Base-by-base conservation (phyloP, 768 basidiomycete genomes). In the Tulasnella calospora region DNA sequence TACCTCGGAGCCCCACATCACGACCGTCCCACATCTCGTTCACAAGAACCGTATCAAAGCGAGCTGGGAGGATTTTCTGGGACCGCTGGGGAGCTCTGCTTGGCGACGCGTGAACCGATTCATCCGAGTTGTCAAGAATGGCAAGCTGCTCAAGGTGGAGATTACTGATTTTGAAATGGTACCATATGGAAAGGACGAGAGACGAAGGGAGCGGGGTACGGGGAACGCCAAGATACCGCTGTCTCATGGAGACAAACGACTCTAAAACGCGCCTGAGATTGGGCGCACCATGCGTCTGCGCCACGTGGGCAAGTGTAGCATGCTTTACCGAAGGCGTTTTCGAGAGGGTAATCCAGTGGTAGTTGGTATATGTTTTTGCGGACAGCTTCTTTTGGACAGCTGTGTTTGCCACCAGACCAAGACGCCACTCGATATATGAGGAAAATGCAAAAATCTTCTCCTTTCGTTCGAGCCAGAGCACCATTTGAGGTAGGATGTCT, bases 1-100 rank as follows among this genome's bases (percentile, higher is more conserved):
- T 51, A 55, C 46, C 19, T 76, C n/a, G 51, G 6, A 67, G 36
- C 27, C 75, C 41, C 21, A 35, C n/a, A 21, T 35, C 51, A 1
- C 27, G 36, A 19, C 44, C 51, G n/a, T 30, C 57, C 36, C 46
- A 27, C 5, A 10, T 55, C n/a, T 76, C 57, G 23, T 55, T 76
- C 19, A 76, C 51, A 33, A 76, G 75, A 23, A 67, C 75, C 19
- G 75, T 76, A 44, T 76, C 75, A 40, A 76, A 76, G n/a, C 47
- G 57, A 5, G 75, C n/a, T 1, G 36, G 36, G 6, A 21, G 17
- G 23, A 21, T 10, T 7, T 40, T 35, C 23, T 44, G 8, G 30
- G 17, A 23, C 4, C 27, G 36, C 30, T 76, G 36, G 15, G 35
- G 6, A 10, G 72, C 23, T n/a, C 51, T 21, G 4, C 2, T 1